Evolutionary conservation across 441 rosid species (phyloP).

Genomic region (Populus hybrid): DNA sequence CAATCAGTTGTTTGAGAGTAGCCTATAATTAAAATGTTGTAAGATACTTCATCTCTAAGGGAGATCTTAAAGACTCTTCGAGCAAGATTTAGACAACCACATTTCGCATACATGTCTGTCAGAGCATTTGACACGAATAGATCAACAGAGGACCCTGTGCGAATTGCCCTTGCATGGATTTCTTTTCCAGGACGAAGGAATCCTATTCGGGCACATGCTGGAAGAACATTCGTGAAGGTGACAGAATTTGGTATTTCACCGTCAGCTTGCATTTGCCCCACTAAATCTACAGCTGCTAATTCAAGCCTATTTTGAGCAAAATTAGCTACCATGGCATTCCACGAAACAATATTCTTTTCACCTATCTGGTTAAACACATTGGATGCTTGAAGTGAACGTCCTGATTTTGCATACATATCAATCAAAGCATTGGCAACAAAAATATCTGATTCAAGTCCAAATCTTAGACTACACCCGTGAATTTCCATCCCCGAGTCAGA

Average conservation of each 20-base stretch:
- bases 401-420: conserved; percentile 89
- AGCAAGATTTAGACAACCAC: conserved; percentile 46
- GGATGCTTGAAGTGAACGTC: conserved; percentile 62
- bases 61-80: conserved; percentile 38
- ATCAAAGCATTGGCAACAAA: conserved; percentile 73
- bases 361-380: conserved; percentile 54
- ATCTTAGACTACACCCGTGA: conserved; percentile 59
- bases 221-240: conserved; percentile 71
- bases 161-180: conserved; percentile 50
- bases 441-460: conserved; percentile 55
- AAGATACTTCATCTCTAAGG: conserved; percentile 47
- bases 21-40: conserved; percentile 47
- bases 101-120: conserved; percentile 59
- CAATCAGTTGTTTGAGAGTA: conserved; percentile 45
- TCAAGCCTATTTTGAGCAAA: conserved; percentile 74
- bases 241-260: conserved; percentile 69
- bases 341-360: conserved; percentile 69
- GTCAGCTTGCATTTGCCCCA: conserved; percentile 55
- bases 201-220: conserved; percentile 53
- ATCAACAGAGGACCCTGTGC: conserved; percentile 33
- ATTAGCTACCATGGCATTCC: conserved; percentile 73
- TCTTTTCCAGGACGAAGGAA: conserved; percentile 47
- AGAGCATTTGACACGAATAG: conserved; percentile 57
- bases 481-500: conserved; percentile 74
- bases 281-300: conserved; percentile 53